Base-by-base conservation (phyloP, 371 early-diverging fungal genomes). In the Actinomucor elegans region DNA sequence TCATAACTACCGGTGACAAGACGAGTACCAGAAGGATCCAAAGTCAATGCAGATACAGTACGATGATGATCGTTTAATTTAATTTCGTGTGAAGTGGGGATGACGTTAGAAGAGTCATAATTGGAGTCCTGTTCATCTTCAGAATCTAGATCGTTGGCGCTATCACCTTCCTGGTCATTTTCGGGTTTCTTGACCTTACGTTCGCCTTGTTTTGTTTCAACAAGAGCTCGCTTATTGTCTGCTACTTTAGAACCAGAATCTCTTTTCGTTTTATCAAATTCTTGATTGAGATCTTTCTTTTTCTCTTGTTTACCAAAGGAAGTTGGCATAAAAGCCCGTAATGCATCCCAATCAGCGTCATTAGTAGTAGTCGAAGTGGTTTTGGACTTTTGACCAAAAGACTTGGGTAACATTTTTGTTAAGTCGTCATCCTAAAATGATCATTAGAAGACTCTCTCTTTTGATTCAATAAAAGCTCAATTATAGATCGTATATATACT, bases 21-120 rank as follows among this genome's bases (percentile, higher is more conserved):
- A n/a, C 90, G 68, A 4, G 86, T 74, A 2, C 95, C 96, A 4
- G 93, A 71, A 7, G 94, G 87, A 57, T 97, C 95, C 35, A 96
- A 69, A 0, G 90, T 73, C 23, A 96, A 67, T 2, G 94, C 87
- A 0, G 93, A 86, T 4, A 93, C 90, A 2, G 91, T 80, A 69
- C 83, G 84, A 38, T 61, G 55, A 54, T 91, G 91, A 59, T 88
- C 89, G 43, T 73, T 76, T 12, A 91, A 59, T 32, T 70, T 70
- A 27, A 87, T 81, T 57, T 86, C 84, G 54, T 88, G 85, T 1
- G 89, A 76, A 34, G 85, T 79, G 0, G 91, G 91, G 27, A 87
- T 48, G 6, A 67, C 58, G n/a, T 68, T 33, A 4, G 32, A n/a
- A 10, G 17, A 58, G 5, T 45, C 64, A 18, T 61, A 57, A 2